Percentiles rank a stretch among this genome's conserved stretches.
phyloP scores from a whole-genome alignment of 2,329 filamentous ascomycete species.

The Phoma sp. region DNA sequence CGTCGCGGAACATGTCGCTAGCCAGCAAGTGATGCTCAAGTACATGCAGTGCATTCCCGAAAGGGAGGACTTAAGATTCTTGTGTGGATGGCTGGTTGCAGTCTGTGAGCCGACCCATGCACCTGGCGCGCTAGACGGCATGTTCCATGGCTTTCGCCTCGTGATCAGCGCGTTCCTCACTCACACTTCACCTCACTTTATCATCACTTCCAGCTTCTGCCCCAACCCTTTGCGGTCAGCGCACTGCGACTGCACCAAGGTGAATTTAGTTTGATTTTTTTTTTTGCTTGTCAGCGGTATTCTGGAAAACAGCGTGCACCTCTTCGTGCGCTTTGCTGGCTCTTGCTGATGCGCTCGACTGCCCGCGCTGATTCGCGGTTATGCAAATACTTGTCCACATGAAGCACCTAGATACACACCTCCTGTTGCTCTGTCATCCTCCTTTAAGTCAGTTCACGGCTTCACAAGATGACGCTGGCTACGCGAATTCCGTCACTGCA shows the following conservation, averaged over 20 bases:
- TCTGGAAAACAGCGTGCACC: neutral
- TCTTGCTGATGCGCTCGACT: neutral
- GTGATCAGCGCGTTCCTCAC: constrained; percentile 7
- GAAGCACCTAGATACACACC: neutral
- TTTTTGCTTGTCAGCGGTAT: neutral
- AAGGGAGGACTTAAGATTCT: constrained; percentile 39
- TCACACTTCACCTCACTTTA: constrained; percentile 4
- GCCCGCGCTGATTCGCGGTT: neutral
- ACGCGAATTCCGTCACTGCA: neutral
- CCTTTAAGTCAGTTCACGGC: neutral
- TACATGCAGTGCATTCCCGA: constrained; percentile 35
- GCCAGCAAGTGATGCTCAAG: constrained; percentile 15
- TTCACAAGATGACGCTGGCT: constrained; percentile 2
- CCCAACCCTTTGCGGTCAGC: neutral
- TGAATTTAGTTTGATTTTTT: neutral
- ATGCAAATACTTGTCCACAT: neutral
- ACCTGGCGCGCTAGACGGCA: constrained; percentile 13
- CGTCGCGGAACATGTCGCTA: constrained; percentile 19
- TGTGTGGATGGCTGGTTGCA: constrained; percentile 25
- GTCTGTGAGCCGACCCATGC: constrained; percentile 22
- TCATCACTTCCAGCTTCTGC: constrained; percentile 1
- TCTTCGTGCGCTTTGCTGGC: neutral
- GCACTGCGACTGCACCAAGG: neutral
- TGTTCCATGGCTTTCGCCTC: constrained; percentile 8
- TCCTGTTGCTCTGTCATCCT: too few relatives aligned